A percentile compares a stretch with the other conserved stretches of the same genome.
Evolutionary conservation across 805 yeast genomes (phyloP).

Genomic region (Yarrowia porcina): DNA sequence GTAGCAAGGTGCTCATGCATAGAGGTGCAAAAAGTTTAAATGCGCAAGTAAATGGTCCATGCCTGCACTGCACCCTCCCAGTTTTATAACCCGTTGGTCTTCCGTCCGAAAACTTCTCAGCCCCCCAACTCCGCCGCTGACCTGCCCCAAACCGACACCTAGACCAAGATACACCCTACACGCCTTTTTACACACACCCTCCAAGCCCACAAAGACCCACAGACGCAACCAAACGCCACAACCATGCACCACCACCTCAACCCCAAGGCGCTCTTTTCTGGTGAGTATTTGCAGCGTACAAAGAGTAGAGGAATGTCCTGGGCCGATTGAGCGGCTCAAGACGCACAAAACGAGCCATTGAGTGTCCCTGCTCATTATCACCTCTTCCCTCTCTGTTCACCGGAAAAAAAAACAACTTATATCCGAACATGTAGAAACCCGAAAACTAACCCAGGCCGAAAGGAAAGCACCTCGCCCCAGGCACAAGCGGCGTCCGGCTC

Average conservation of each 20-base stretch:
- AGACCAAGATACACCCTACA: not conserved
- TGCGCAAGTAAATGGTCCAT: slow-evolving; percentile 22
- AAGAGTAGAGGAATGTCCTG: not conserved
- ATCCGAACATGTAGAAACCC: not conserved
- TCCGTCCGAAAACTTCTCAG: slow-evolving; percentile 1
- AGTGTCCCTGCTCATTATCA: not conserved
- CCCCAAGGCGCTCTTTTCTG: slow-evolving; percentile 23
- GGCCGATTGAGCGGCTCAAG: not conserved
- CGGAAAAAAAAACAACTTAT: not conserved
- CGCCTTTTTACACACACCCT: not conserved
- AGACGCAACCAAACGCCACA: not conserved
- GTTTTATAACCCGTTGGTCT: not conserved
- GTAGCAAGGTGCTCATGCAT: slow-evolving; percentile 17
- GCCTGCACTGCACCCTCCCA: slow-evolving; percentile 20
- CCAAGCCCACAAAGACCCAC: not conserved
- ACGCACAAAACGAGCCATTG: not conserved
- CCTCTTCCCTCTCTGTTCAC: not conserved
- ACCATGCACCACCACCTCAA: slow-evolving; percentile 24
- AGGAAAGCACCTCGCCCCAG: slow-evolving; percentile 17
- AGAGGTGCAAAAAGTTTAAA: slow-evolving; percentile 9
- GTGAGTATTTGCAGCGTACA: not conserved
- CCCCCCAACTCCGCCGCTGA: not conserved
- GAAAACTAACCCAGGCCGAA: slow-evolving; percentile 18
- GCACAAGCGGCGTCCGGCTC: not conserved
- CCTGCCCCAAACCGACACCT: not conserved